Percentiles rank a stretch among this genome's conserved stretches.
These are phyloP conservation scores for Arabis alpina DNA, from an alignment of 345 rosid genomes.

Conservation along the genomic window DNA sequence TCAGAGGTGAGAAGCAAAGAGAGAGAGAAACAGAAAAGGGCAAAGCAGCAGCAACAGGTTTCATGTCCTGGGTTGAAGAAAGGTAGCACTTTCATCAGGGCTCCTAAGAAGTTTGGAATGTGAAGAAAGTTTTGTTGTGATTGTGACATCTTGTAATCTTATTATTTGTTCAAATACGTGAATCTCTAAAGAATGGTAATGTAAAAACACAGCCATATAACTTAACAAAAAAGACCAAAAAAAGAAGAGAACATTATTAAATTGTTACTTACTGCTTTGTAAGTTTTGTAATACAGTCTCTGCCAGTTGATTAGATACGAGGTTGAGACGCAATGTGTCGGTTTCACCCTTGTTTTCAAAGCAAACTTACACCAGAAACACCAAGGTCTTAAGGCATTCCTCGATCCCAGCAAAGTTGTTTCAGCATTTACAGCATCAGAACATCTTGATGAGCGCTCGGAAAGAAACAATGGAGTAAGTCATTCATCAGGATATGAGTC, in stretches of 20 bases:
- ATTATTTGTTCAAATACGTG: slow-evolving; percentile 12
- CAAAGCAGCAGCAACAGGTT: slow-evolving; percentile 74
- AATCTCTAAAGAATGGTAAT: slow-evolving; percentile 9
- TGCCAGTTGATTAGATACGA: background rate
- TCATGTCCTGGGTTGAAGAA: slow-evolving; percentile 69
- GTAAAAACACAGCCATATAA: background rate
- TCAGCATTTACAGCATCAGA: background rate
- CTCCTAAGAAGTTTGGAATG: slow-evolving; percentile 86
- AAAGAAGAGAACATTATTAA: background rate
- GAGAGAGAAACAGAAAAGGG: slow-evolving; percentile 64
- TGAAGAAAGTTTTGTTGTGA: slow-evolving; percentile 28
- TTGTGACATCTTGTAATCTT: background rate
- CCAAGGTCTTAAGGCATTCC: background rate
- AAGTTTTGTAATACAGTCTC: background rate
- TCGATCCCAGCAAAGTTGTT: background rate
- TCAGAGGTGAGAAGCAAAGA: slow-evolving; percentile 54
- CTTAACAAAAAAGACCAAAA: background rate
- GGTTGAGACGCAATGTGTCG: background rate
- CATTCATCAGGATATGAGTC: too few species aligned
- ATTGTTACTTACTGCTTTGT: background rate
- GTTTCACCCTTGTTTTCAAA: too few species aligned
- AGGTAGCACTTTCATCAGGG: slow-evolving; percentile 72
- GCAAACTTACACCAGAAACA: background rate
- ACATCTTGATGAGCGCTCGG: too few species aligned
- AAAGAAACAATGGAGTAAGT: too few species aligned